Conservation (phyloP, 2,329 filamentous ascomycete genomes). For the Fonsecaea nubica region DNA sequence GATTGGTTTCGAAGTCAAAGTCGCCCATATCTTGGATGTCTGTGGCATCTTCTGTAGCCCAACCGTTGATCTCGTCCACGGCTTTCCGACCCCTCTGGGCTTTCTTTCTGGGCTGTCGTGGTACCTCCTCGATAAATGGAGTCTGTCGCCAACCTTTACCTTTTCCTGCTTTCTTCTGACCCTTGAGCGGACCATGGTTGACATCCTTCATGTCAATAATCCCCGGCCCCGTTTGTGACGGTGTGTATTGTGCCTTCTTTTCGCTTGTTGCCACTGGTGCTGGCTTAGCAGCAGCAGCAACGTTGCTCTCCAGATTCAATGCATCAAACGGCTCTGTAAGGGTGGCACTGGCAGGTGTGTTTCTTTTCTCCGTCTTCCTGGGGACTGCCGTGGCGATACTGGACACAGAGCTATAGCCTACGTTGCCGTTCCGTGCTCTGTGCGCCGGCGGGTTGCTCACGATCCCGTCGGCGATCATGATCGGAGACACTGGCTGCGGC, state of each 20-base stretch:
- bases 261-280: conserved; percentile 9
- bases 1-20: conserved; percentile 87
- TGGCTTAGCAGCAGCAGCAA: conserved; percentile 39
- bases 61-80: conserved; percentile 73
- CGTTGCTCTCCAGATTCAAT: conserved; percentile 42
- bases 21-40: conserved; percentile 93
- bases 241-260: conserved; percentile 47
- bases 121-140: conserved; percentile 68
- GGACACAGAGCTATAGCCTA: conserved; percentile 37
- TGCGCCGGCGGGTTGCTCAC: conserved; percentile 33
- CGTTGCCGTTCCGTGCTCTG: conserved; percentile 22
- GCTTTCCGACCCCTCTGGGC: conserved; percentile 53
- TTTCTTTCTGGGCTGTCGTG: conserved; percentile 55
- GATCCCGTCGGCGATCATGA: conserved; percentile 44
- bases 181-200: conserved; percentile 42
- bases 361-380: conserved; percentile 37
- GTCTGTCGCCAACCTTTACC: conserved; percentile 73
- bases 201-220: conserved; percentile 46
- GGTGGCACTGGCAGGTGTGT: conserved; percentile 47
- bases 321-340: conserved; percentile 56
- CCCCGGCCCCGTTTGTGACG: conserved; percentile 47
- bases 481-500: conserved; percentile 39
- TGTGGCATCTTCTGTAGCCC: conserved; percentile 94
- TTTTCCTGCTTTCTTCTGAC: conserved; percentile 47
- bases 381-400: conserved; percentile 37